Evolutionary conservation across 2,329 filamentous ascomycete species (phyloP).

Genomic region (Colletotrichum australisinense): DNA sequence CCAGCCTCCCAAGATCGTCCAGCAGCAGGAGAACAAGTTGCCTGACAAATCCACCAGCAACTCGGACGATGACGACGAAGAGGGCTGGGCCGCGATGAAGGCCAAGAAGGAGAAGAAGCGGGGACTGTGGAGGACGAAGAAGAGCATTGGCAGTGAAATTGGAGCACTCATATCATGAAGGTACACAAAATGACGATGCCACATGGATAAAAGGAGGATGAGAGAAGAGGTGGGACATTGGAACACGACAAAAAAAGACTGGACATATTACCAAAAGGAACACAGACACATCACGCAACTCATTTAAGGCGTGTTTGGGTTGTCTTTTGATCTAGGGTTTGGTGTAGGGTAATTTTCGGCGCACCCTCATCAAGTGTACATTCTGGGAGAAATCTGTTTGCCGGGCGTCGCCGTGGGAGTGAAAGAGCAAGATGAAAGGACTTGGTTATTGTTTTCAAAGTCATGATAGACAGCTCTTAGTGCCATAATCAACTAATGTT

Average conservation of each 20-base stretch:
- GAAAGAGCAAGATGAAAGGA: constrained; percentile 23
- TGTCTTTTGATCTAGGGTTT: not conserved
- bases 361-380: constrained; percentile 24
- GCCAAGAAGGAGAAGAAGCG: constrained; percentile 76
- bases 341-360: not conserved
- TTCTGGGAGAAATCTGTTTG: constrained; percentile 22
- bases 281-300: not conserved
- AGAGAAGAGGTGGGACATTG: not conserved
- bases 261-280: constrained; percentile 23
- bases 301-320: constrained; percentile 5
- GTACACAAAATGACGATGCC: not conserved
- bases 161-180: constrained; percentile 56
- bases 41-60: constrained; percentile 54
- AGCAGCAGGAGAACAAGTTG: constrained; percentile 38
- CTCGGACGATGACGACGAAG: constrained; percentile 72
- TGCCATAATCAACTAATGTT: constrained; percentile 36
- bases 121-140: constrained; percentile 73
- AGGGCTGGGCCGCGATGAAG: constrained; percentile 78
- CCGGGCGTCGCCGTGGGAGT: constrained; percentile 11
- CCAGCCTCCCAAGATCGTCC: constrained; percentile 50
- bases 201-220: not conserved
- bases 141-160: constrained; percentile 60
- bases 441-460: constrained; percentile 18
- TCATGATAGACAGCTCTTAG: constrained; percentile 32
- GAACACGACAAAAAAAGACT: constrained; percentile 23